Evolutionary conservation across 495 filamentous ascomycete genomes (phyloP), one percentile per base, ranked within the genome.

Genomic region (Astrocystis sublimbata): DNA sequence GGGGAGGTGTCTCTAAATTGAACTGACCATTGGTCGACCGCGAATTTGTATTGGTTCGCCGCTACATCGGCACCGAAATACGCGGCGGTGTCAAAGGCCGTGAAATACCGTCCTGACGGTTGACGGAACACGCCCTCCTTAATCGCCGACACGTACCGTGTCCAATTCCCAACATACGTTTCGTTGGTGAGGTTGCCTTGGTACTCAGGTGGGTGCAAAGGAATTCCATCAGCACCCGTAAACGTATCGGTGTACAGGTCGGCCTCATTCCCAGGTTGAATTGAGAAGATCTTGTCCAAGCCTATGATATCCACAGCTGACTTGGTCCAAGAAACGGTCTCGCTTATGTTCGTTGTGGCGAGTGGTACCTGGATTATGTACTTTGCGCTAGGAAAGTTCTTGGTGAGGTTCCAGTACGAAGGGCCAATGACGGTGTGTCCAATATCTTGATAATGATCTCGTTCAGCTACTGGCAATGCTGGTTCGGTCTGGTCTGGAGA

Each of bases 311-410:
- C 24, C 3, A 73, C 65, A 2, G 70, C 68, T 5, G 70, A 63
- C 33, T 69, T 55, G 24, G 58, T 51, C 70, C 70, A 73, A 8
- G 64, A 64, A 23, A 73, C 49, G 6, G 68, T 46, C 31, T 73
- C 70, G 58, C 68, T 73, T 3, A 73, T 40, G 35, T 73, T 73
- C 0, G 60, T 71, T 3, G 68, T 73, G 0, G 68, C 70, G 12
- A 73, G 31, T n/a, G 70, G 70, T 19, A 71, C 66, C 46, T 73
- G 64, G n/a, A 71, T 58, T 56, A 71, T 67, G 9, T 71, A 73
- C 23, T 64, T 60, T 5, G 70, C 70, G 1, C 46, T 45, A 0
- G 66, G 68, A n/a, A 73, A 69, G 28, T 65, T 71, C 31, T 61
- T 60, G 6, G 68, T 64, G 7, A 69, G 38, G 4, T 49, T 15